A percentile compares a stretch with the other conserved stretches of the same genome.
phyloP scores from a whole-genome alignment of 192 early-diverging fungal genomes.

The Podila minutissima region DNA sequence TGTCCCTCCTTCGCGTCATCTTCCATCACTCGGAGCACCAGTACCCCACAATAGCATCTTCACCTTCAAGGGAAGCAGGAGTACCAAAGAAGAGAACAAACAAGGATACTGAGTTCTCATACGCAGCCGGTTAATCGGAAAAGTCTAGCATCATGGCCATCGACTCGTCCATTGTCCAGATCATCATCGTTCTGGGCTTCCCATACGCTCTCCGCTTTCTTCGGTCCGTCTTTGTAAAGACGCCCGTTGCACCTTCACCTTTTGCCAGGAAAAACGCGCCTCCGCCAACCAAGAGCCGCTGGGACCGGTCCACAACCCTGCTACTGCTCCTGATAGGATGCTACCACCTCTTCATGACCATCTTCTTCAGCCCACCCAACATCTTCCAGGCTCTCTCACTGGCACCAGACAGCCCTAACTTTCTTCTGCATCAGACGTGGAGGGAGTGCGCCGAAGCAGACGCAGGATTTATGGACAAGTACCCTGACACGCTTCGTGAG shows the following conservation, averaged over 20 bases:
- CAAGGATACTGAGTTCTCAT: too few relatives aligned
- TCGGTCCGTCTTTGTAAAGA: constrained; percentile 36
- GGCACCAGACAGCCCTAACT: constrained; percentile 41
- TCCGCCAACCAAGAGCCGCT: not conserved
- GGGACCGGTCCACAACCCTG: constrained; percentile 14
- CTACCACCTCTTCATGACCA: constrained; percentile 22
- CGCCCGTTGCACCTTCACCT: constrained; percentile 31
- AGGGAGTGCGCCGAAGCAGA: constrained; percentile 18
- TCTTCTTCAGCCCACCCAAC: constrained; percentile 30
- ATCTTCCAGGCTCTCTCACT: constrained; percentile 35
- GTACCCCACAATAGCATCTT: too few relatives aligned
- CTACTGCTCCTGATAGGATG: constrained; percentile 4
- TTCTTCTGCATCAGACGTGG: constrained; percentile 45
- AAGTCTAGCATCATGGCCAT: constrained; percentile 1
- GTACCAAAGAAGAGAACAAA: not conserved
- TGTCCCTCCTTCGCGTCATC: too few relatives aligned
- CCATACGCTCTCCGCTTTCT: constrained; percentile 21
- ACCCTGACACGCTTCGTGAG: constrained; percentile 34
- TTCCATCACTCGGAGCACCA: too few relatives aligned
- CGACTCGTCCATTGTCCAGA: constrained; percentile 42
- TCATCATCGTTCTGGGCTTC: constrained; percentile 31
- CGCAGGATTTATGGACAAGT: constrained; percentile 16
- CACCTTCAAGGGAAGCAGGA: too few relatives aligned
- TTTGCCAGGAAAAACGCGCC: constrained; percentile 17
- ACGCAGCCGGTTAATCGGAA: not conserved